Conservation (phyloP, 1,139 yeast genomes). For the Yamadazyma jaroonii region DNA sequence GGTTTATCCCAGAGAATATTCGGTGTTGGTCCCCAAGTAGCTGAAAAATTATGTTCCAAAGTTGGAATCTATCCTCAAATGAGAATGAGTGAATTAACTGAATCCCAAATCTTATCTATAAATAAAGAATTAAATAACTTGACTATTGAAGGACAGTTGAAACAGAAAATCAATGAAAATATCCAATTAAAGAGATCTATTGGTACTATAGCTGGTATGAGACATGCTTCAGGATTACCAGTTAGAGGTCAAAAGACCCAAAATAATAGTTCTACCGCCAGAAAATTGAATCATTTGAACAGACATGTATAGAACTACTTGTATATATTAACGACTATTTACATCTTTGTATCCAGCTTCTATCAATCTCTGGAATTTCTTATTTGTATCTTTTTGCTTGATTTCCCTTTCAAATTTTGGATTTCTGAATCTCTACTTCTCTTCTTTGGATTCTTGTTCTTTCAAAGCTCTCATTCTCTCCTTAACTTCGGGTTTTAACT, state of each 20-base stretch:
- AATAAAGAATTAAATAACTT: slow-evolving; percentile 83
- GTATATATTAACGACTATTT: slow-evolving; percentile 7
- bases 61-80: slow-evolving; percentile 89
- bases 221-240: slow-evolving; percentile 87
- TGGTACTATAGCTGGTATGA: slow-evolving; percentile 83
- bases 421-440: neutral
- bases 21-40: slow-evolving; percentile 79
- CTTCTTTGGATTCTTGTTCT: slow-evolving; percentile 17
- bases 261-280: slow-evolving; percentile 87
- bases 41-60: slow-evolving; percentile 77
- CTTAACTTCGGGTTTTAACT: slow-evolving; percentile 46
- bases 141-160: slow-evolving; percentile 82
- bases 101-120: slow-evolving; percentile 80
- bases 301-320: slow-evolving; percentile 34
- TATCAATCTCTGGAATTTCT: neutral
- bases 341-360: neutral
- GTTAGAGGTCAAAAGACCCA: slow-evolving; percentile 94
- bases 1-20: slow-evolving; percentile 81
- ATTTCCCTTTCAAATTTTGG: neutral
- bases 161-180: slow-evolving; percentile 74
- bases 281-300: slow-evolving; percentile 74
- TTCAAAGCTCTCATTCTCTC: slow-evolving; percentile 24
- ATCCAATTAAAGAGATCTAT: slow-evolving; percentile 77
- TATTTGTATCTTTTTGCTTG: neutral
- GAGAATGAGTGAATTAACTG: slow-evolving; percentile 91